phyloP scores from a whole-genome alignment of 225 moss, liverwort and hornwort species.

The Bryum argenteum region DNA sequence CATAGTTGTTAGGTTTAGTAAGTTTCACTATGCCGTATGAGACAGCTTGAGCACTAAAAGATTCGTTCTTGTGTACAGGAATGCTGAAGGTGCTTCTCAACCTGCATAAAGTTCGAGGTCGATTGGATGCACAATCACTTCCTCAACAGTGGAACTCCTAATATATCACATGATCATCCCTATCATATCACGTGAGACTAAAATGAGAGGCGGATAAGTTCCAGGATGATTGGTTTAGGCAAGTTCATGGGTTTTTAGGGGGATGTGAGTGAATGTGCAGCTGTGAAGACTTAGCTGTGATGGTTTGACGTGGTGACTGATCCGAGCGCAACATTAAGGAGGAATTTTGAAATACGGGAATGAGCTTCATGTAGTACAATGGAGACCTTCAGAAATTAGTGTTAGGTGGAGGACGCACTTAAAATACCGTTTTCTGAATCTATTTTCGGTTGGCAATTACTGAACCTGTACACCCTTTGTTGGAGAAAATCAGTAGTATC shows the following conservation, averaged over 20 bases:
- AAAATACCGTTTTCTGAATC: slow-evolving; percentile 5
- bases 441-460: slow-evolving; percentile 11
- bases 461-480: slow-evolving; percentile 14
- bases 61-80: slow-evolving; percentile 36
- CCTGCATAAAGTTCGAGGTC: slow-evolving; percentile 15
- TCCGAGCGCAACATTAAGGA: slow-evolving; percentile 10
- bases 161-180: slow-evolving; percentile 1
- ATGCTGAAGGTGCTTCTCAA: slow-evolving; percentile 22
- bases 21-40: not conserved
- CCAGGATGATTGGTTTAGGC: slow-evolving; percentile 25
- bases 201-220: not conserved
- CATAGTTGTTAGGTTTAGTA: slow-evolving; percentile 5
- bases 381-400: slow-evolving; percentile 12
- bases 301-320: slow-evolving; percentile 23
- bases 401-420: not conserved
- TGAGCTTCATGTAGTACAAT: slow-evolving; percentile 2
- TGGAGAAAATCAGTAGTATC: slow-evolving; percentile 18
- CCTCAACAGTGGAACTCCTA: slow-evolving; percentile 7
- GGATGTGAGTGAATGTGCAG: slow-evolving; percentile 17
- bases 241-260: slow-evolving; percentile 15
- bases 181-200: slow-evolving; percentile 2
- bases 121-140: not conserved
- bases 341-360: slow-evolving; percentile 1
- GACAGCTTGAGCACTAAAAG: slow-evolving; percentile 15
- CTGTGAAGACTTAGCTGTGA: slow-evolving; percentile 17